Percentiles rank a stretch among this genome's conserved stretches.
Evolutionary conservation across 2,329 filamentous ascomycete genomes (phyloP).

Genomic region (Sporothrix luriei): DNA sequence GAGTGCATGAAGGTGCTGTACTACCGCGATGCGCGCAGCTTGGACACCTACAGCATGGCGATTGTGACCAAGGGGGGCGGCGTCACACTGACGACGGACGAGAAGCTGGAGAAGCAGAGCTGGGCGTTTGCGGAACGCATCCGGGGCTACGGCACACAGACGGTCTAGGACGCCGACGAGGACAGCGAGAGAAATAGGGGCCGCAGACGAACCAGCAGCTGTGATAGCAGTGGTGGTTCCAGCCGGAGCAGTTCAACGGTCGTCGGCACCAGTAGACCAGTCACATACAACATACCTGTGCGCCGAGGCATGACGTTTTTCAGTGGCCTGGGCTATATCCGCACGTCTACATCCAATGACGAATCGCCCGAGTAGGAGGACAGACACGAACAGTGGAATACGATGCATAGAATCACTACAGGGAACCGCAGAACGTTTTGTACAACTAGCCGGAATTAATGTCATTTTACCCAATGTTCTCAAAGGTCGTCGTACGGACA

Average conservation of each 20-base stretch:
- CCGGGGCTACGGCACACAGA: constrained; percentile 90
- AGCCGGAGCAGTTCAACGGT: too few species aligned
- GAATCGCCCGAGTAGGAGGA: background rate
- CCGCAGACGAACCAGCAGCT: background rate
- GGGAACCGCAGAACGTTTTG: background rate
- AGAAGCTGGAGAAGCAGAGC: constrained; percentile 92
- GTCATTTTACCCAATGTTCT: background rate
- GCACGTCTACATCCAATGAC: background rate
- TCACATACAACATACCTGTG: background rate
- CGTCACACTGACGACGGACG: constrained; percentile 79
- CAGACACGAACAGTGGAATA: background rate
- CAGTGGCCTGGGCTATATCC: background rate
- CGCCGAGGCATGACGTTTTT: background rate
- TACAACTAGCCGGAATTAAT: constrained; percentile 24
- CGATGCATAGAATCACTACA: background rate
- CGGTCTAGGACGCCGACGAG: constrained; percentile 48
- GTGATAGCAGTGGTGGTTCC: background rate
- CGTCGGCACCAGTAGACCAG: background rate
- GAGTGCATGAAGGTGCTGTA: constrained; percentile 98
- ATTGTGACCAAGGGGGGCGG: constrained; percentile 85
- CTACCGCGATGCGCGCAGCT: constrained; percentile 91
- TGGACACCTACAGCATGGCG: constrained; percentile 89
- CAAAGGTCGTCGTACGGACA: background rate
- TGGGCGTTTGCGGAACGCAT: constrained; percentile 98
- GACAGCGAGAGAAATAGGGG: background rate